Evolutionary conservation across 352 stramenopile genomes (phyloP).

Genomic region (Pythium apleroticum): DNA sequence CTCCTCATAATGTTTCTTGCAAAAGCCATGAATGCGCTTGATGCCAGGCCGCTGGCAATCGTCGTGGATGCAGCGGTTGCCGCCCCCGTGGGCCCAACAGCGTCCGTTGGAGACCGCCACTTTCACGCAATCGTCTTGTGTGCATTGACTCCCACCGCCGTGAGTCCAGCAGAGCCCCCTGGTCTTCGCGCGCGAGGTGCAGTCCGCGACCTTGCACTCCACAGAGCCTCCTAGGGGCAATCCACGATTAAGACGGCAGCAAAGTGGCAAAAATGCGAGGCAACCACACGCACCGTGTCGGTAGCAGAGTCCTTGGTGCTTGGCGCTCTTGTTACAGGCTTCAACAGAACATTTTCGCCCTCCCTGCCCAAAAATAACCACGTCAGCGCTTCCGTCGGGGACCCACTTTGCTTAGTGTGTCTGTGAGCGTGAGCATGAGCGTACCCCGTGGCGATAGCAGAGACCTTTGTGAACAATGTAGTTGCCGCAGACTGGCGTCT

Average conservation of each 20-base stretch:
- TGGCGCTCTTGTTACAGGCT: slow-evolving; percentile 35
- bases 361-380: slow-evolving; percentile 23
- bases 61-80: slow-evolving; percentile 20
- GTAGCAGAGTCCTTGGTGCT: slow-evolving; percentile 39
- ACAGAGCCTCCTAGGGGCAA: slow-evolving; percentile 18
- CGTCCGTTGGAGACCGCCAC: slow-evolving; percentile 21
- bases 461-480: slow-evolving; percentile 40
- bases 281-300: slow-evolving; percentile 38
- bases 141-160: slow-evolving; percentile 22
- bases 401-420: no score
- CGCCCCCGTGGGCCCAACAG: slow-evolving; percentile 19
- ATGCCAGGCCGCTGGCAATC: slow-evolving; percentile 30
- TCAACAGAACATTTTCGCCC: slow-evolving; percentile 37
- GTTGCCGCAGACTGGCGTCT: slow-evolving; percentile 30
- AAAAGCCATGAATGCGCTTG: slow-evolving; percentile 21
- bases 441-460: slow-evolving; percentile 39
- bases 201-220: slow-evolving; percentile 21
- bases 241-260: background rate
- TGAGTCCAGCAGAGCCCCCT: slow-evolving; percentile 20
- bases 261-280: no score
- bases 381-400: no score
- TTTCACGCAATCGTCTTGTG: slow-evolving; percentile 12
- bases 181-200: slow-evolving; percentile 7
- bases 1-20: background rate
- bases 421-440: no score